Base-by-base conservation (phyloP, 495 filamentous ascomycete species). In the Hypoxylon intermedium region DNA sequence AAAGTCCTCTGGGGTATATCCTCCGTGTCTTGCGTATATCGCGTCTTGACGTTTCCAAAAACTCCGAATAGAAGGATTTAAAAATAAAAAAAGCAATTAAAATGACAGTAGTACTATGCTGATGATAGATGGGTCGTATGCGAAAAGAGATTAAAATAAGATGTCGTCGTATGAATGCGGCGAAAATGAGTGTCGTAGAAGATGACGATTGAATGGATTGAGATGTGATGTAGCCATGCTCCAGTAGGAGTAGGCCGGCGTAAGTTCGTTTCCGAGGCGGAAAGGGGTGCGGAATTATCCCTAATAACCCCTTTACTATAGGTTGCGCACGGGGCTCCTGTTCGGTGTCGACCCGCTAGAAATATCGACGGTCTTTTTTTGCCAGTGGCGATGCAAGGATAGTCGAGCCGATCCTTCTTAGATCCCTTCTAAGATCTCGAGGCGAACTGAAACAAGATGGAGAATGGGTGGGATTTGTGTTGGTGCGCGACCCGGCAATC, bases 1-100 rank as follows among this genome's bases (percentile, higher is more conserved):
- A 53, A 53, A 54, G 58, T 49, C 23, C 34, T 47, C 51, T 30
- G 55, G 63, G 63, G 63, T 67, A 67, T 67, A 67, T 67, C 63
- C 63, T 67, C 53, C 63, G 43, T 57, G 46, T 62, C 63, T 54
- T 42, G 46, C 63, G 50, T 49, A 20, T 53, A 48, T 60, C 56
- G 56, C 62, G 55, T 52, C 20, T 53, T 31, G 56, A 60, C 62
- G 41, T 60, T 52, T 26, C 62, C 52, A 44, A 62, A 45, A 67
- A 62, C 58, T 61, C 57, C 57, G 13, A 21, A 33, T n/a, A n/a
- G n/a, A n/a, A n/a, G n/a, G n/a, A 28, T 44, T 12, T 21, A 48
- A 36, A 31, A 36, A 23, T 5, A 28, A 41, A 20, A 41, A 53
- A 62, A 34, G 48, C 34, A 65, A 55, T 60, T 49, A 57, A 62